Base-by-base conservation (phyloP, 305 asterid genomes). In the Salvia sclarea region DNA sequence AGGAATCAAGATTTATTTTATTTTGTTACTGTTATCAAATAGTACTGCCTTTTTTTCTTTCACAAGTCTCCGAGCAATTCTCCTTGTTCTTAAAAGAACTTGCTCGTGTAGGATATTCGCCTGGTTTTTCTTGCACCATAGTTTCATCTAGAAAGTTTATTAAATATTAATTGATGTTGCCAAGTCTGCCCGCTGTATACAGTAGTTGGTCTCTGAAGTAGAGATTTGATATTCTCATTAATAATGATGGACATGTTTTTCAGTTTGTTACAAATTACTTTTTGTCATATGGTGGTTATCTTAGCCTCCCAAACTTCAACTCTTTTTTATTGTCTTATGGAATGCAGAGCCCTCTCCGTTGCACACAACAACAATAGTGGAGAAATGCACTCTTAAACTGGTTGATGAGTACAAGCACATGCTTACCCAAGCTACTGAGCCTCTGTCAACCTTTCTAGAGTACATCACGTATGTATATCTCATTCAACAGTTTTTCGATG, bases 401-500 rank as follows among this genome's bases (percentile, higher is more conserved):
- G 97, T 90, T 21, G 98, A 90, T 65, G 98, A 93, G 84, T 94
- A 88, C 61, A 94, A 89, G 74, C 96, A 94, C 82, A 89, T 94
- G 99, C 76, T 89, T 64, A 69, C 93, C 79, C 99, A 94, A 81
- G 99, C 99, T 75, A 91, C 99, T 0, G 99, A 94, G 74, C 98
- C 99, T 66, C 68, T 94, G 75, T 87, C 99, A 22, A 86, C 97
- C 80, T 94, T 94, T 74, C 65, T 94, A 61, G 96, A 94, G 84
- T 94, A 94, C 64, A 87, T 89, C 78, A 91, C 94, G 99, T 94
- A 71, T 22, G 91, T 74, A 22, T 49, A 40, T 64, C 43, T 61
- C 58, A 60, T n/a, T 66, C 25, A 11, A 4, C 31, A 47, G 22
- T 18, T 69, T 53, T 16, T 58, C 17, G 17, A 4, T 72, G 24